phyloP scores from a whole-genome alignment of 176 grass and related monocot species.

The Zoysia japonica region DNA sequence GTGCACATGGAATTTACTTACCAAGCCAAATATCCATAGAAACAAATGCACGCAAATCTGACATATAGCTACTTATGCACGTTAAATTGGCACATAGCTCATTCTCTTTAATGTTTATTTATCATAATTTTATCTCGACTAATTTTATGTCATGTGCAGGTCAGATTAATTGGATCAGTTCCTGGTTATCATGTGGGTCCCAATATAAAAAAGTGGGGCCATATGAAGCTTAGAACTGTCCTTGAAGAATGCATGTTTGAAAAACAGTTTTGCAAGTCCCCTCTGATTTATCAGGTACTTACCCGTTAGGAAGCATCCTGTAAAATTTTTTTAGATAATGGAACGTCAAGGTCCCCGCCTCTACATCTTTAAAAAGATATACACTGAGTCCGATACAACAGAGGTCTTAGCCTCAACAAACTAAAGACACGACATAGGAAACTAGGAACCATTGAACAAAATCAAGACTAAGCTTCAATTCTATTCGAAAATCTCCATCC shows the following conservation, averaged over 20 bases:
- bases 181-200: constrained; percentile 85
- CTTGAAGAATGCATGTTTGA: constrained; percentile 72
- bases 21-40: background rate
- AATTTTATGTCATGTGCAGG: constrained; percentile 48
- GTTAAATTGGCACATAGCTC: background rate
- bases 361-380: too few relatives aligned
- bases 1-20: background rate
- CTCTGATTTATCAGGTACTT: constrained; percentile 86
- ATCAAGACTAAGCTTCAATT: too few relatives aligned
- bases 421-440: too few relatives aligned
- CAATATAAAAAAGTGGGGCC: constrained; percentile 86
- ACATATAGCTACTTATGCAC: background rate
- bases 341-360: too few relatives aligned
- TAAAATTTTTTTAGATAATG: too few relatives aligned
- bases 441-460: too few relatives aligned
- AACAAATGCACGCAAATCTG: background rate
- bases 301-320: constrained; percentile 13
- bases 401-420: too few relatives aligned
- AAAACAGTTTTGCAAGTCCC: constrained; percentile 83
- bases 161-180: constrained; percentile 87
- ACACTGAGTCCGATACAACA: too few relatives aligned
- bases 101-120: background rate
- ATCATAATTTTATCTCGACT: constrained; percentile 14
- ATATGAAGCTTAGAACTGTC: constrained; percentile 86
- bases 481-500: too few relatives aligned